Conservation (phyloP, 2,329 filamentous ascomycete species). For the Claviceps quebecensis region DNA sequence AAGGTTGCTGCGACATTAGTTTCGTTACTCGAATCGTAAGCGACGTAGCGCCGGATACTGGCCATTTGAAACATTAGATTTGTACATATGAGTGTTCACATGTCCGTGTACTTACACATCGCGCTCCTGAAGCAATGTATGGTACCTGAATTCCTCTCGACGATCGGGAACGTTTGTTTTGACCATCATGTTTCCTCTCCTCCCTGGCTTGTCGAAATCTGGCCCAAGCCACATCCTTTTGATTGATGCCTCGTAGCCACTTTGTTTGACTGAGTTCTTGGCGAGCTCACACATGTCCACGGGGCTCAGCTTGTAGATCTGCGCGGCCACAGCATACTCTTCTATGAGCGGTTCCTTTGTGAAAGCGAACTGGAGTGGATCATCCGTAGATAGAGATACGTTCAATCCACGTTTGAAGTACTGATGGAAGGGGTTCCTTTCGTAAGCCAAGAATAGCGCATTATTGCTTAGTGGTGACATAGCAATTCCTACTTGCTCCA, state of each 20-base stretch:
- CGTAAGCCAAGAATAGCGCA: constrained; percentile 87
- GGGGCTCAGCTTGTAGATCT: constrained; percentile 94
- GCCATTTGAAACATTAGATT: not conserved
- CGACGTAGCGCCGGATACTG: constrained; percentile 30
- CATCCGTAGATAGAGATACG: constrained; percentile 90
- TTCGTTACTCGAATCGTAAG: constrained; percentile 17
- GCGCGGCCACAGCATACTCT: constrained; percentile 92
- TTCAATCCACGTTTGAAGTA: constrained; percentile 94
- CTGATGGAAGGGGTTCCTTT: constrained; percentile 87
- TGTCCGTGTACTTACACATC: constrained; percentile 50
- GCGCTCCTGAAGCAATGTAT: constrained; percentile 72
- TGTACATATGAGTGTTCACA: constrained; percentile 2
- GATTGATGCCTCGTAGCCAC: constrained; percentile 76
- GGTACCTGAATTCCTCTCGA: constrained; percentile 75
- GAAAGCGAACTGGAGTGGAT: constrained; percentile 94
- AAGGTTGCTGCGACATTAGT: not conserved
- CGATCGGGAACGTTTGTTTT: constrained; percentile 96
- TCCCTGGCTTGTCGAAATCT: constrained; percentile 64
- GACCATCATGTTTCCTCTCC: constrained; percentile 76
- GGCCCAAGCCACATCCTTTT: constrained; percentile 86
- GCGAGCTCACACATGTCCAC: constrained; percentile 98
- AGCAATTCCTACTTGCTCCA: constrained; percentile 94
- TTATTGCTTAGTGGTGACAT: constrained; percentile 99
- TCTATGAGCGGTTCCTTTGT: constrained; percentile 97
- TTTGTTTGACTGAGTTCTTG: constrained; percentile 90